Percentiles rank a stretch among this genome's conserved stretches.
Evolutionary conservation across 306 rosid genomes (phyloP).

Genomic region (Inga leiocalycina): DNA sequence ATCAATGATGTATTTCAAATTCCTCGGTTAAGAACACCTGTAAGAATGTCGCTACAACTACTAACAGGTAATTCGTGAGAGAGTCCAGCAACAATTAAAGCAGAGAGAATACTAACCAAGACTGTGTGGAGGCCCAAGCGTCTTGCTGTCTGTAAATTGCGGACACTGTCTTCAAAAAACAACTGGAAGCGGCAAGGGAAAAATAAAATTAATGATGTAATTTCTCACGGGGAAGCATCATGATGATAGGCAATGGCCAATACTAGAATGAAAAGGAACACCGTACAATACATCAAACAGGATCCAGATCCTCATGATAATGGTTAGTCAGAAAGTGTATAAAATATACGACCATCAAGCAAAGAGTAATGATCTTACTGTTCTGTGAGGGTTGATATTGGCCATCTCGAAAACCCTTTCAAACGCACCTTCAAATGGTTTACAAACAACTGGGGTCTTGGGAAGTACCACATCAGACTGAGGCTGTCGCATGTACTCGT

Average conservation of each 20-base stretch:
- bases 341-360: neutral
- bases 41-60: neutral
- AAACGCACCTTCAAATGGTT: constrained; percentile 77
- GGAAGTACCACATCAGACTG: constrained; percentile 50
- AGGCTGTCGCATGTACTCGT: constrained; percentile 37
- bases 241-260: neutral
- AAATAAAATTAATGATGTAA: neutral
- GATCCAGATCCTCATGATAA: constrained; percentile 1
- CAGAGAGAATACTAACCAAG: constrained; percentile 46
- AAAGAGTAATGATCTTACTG: constrained; percentile 52
- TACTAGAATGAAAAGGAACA: neutral
- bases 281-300: neutral
- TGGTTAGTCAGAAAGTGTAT: neutral
- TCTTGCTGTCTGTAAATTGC: constrained; percentile 66
- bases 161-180: constrained; percentile 83
- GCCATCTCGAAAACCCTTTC: constrained; percentile 64
- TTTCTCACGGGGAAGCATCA: neutral
- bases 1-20: neutral
- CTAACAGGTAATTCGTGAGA: neutral
- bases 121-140: constrained; percentile 72
- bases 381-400: constrained; percentile 66
- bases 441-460: constrained; percentile 69
- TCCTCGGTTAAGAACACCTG: neutral
- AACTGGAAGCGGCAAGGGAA: constrained; percentile 43
- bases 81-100: neutral